These are phyloP conservation scores for Polytrichum commune DNA, from an alignment of 225 moss, liverwort and hornwort species.

Conservation along the genomic window DNA sequence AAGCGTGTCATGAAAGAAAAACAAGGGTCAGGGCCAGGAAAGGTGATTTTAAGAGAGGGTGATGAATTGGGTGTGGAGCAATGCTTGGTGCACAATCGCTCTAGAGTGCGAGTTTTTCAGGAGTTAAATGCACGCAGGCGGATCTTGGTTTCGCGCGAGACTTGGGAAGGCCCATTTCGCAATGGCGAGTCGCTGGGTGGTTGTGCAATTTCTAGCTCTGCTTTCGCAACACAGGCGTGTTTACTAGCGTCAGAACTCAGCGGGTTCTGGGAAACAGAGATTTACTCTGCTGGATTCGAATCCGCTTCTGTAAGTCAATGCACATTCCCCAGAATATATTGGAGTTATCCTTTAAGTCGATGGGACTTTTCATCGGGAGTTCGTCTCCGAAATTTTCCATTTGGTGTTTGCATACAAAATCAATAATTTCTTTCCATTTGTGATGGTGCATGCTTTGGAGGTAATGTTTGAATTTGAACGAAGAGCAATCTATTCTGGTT, in stretches of 20 bases:
- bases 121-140: conserved; percentile 38
- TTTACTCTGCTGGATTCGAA: conserved; percentile 17
- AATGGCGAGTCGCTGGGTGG: conserved; percentile 90
- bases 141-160: conserved; percentile 56
- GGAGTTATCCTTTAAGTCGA: too few species aligned
- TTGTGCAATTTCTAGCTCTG: conserved; percentile 56
- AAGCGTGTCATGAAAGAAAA: conserved; percentile 45
- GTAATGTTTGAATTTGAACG: too few species aligned
- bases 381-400: background rate
- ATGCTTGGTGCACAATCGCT: conserved; percentile 59
- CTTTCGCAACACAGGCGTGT: conserved; percentile 49
- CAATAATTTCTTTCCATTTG: background rate
- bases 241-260: conserved; percentile 18
- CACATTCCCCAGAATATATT: too few species aligned
- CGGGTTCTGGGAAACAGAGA: conserved; percentile 60
- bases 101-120: conserved; percentile 68
- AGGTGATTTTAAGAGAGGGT: conserved; percentile 51
- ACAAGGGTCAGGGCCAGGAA: conserved; percentile 49
- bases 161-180: conserved; percentile 88
- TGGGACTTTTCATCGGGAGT: too few species aligned
- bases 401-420: background rate
- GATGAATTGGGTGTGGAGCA: conserved; percentile 91
- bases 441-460: background rate
- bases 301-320: background rate
- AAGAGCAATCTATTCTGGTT: too few species aligned